A percentile compares a stretch with the other conserved stretches of the same genome.
These are phyloP conservation scores for Begonia fuchsioides DNA, from an alignment of 306 rosid species.

Conservation along the genomic window DNA sequence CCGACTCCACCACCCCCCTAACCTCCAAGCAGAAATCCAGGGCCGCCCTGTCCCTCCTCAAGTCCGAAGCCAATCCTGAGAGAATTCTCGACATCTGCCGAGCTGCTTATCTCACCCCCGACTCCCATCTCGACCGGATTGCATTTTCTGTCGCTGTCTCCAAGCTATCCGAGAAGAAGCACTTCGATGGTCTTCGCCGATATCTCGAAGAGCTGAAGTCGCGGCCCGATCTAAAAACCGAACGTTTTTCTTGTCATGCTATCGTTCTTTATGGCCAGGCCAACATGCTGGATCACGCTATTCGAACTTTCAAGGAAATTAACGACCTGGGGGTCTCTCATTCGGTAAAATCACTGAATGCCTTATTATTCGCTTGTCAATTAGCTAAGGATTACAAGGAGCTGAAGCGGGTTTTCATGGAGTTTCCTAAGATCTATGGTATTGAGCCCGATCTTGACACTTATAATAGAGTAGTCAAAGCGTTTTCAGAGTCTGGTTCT, in stretches of 20 bases:
- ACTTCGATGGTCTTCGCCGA: slow-evolving; percentile 39
- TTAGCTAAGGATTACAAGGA: slow-evolving; percentile 43
- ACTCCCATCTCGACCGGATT: slow-evolving; percentile 46
- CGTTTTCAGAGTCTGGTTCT: slow-evolving; percentile 51
- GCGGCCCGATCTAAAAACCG: slow-evolving; percentile 49
- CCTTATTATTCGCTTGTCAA: slow-evolving; percentile 43
- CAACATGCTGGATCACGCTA: slow-evolving; percentile 46
- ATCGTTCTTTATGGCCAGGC: slow-evolving; percentile 74
- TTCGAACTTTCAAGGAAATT: slow-evolving; percentile 32
- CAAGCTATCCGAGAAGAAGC: slow-evolving; percentile 39
- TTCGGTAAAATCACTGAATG: slow-evolving; percentile 45
- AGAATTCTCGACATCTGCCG: slow-evolving; percentile 58
- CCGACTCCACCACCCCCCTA: slow-evolving; percentile 26
- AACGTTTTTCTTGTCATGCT: slow-evolving; percentile 45
- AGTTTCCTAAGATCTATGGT: slow-evolving; percentile 40
- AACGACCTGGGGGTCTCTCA: slow-evolving; percentile 22
- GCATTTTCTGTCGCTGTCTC: slow-evolving; percentile 45
- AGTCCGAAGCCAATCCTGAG: slow-evolving; percentile 49
- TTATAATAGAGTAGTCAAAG: slow-evolving; percentile 42
- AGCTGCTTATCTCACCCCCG: slow-evolving; percentile 60
- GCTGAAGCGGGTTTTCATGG: slow-evolving; percentile 38
- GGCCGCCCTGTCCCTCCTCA: slow-evolving; percentile 41
- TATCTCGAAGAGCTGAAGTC: slow-evolving; percentile 37
- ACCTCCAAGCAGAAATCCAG: slow-evolving; percentile 35
- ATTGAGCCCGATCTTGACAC: slow-evolving; percentile 49